These are phyloP conservation scores for Corylus americana DNA, from an alignment of 306 rosid genomes.

Conservation along the genomic window DNA sequence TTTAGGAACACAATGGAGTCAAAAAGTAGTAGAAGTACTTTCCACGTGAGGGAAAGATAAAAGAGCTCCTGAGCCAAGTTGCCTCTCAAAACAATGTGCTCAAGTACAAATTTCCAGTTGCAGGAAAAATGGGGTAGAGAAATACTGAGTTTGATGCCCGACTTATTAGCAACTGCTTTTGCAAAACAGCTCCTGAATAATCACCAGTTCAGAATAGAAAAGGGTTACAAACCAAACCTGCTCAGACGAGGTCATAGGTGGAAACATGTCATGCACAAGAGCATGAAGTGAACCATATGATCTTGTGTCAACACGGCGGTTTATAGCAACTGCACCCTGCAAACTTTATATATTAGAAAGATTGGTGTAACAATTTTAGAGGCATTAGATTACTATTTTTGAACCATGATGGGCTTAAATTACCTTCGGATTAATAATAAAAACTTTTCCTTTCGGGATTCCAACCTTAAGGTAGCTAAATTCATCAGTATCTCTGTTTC, in stretches of 20 bases:
- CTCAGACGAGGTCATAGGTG: constrained; percentile 56
- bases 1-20: neutral
- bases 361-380: constrained; percentile 21
- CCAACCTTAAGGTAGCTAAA: constrained; percentile 94
- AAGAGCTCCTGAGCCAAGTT: neutral
- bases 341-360: constrained; percentile 35
- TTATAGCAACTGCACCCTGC: constrained; percentile 90
- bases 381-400: constrained; percentile 4
- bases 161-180: neutral
- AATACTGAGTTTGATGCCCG: neutral
- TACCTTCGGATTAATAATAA: constrained; percentile 95
- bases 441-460: constrained; percentile 87
- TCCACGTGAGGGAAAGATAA: neutral
- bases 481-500: constrained; percentile 96
- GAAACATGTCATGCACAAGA: constrained; percentile 91
- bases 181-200: neutral
- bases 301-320: constrained; percentile 67
- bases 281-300: constrained; percentile 86
- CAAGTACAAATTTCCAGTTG: neutral
- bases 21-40: neutral
- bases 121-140: neutral
- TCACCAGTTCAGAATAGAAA: neutral
- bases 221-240: constrained; percentile 54
- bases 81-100: neutral
- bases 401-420: constrained; percentile 24